Percentiles rank a stretch among this genome's conserved stretches.
Evolutionary conservation across 1,139 yeast species (phyloP).

Genomic region (Pichia sp.): DNA sequence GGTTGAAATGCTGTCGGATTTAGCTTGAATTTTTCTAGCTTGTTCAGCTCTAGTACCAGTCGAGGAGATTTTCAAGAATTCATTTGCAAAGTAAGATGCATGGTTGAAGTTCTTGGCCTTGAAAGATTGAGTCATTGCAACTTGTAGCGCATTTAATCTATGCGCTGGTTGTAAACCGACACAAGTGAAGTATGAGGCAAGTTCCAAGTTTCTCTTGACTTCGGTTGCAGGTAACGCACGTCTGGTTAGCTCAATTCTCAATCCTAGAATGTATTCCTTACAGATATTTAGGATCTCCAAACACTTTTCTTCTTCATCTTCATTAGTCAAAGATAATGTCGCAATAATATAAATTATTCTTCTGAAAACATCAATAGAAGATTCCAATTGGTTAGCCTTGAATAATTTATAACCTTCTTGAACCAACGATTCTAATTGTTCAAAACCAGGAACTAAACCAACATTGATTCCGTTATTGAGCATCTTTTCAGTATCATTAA

Average conservation of each 20-base stretch:
- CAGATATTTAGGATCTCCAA: constrained; percentile 64
- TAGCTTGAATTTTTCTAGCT: constrained; percentile 73
- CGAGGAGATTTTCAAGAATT: constrained; percentile 59
- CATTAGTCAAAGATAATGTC: constrained; percentile 60
- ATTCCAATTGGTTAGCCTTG: constrained; percentile 73
- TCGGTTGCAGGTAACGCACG: constrained; percentile 67
- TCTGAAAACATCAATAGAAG: constrained; percentile 75
- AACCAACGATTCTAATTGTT: constrained; percentile 54
- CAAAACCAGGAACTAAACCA: constrained; percentile 74
- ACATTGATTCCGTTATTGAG: constrained; percentile 43
- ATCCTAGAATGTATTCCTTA: constrained; percentile 85
- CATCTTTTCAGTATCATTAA: constrained; percentile 52
- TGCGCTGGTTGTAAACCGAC: constrained; percentile 79
- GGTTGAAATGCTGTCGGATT: constrained; percentile 69
- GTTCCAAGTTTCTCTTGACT: constrained; percentile 78
- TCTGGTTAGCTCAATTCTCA: constrained; percentile 83
- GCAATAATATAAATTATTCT: constrained; percentile 69
- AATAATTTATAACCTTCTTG: constrained; percentile 75
- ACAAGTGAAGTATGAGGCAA: constrained; percentile 92
- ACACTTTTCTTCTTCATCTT: constrained; percentile 72
- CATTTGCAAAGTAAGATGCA: constrained; percentile 86
- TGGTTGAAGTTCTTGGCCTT: constrained; percentile 80
- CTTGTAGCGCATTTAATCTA: constrained; percentile 80
- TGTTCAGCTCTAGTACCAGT: constrained; percentile 82
- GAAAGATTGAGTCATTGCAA: constrained; percentile 90